These are phyloP conservation scores for Diaporthe batatas DNA, from an alignment of 2,329 filamentous ascomycete genomes.

Conservation along the genomic window DNA sequence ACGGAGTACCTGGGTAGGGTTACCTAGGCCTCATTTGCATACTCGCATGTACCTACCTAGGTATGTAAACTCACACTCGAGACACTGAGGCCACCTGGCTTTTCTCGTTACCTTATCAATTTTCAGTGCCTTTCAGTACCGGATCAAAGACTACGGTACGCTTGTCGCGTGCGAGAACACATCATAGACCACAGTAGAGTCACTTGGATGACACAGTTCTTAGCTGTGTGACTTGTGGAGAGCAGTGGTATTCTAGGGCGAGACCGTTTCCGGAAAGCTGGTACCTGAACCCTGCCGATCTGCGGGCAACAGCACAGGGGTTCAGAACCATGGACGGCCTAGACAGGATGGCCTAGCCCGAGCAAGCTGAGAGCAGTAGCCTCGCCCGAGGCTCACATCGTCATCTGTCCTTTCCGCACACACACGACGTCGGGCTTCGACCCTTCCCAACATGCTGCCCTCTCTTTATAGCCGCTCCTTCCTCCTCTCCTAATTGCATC, in stretches of 20 bases:
- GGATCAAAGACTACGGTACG: not conserved
- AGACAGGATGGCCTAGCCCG: conserved; percentile 8
- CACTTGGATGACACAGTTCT: no score
- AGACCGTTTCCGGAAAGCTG: conserved; percentile 15
- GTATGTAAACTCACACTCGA: not conserved
- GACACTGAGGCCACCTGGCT: not conserved
- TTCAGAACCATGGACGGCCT: conserved; percentile 5
- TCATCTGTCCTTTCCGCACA: conserved; percentile 38
- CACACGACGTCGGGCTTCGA: not conserved
- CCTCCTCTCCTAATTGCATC: not conserved
- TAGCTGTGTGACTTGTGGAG: no score
- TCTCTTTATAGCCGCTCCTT: not conserved
- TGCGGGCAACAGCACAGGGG: not conserved
- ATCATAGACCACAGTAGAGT: not conserved
- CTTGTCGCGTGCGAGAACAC: not conserved
- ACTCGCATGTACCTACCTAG: no score
- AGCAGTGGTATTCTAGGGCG: not conserved
- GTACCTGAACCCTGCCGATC: conserved; percentile 29
- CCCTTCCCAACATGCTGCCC: not conserved
- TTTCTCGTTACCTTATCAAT: not conserved
- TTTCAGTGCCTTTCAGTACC: not conserved
- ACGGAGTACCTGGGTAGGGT: no score
- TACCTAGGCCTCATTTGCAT: not conserved
- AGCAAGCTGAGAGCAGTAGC: conserved; percentile 24
- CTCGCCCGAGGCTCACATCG: conserved; percentile 17